Conservation (phyloP, 495 filamentous ascomycete genomes). For the Bombardia bombarda region DNA sequence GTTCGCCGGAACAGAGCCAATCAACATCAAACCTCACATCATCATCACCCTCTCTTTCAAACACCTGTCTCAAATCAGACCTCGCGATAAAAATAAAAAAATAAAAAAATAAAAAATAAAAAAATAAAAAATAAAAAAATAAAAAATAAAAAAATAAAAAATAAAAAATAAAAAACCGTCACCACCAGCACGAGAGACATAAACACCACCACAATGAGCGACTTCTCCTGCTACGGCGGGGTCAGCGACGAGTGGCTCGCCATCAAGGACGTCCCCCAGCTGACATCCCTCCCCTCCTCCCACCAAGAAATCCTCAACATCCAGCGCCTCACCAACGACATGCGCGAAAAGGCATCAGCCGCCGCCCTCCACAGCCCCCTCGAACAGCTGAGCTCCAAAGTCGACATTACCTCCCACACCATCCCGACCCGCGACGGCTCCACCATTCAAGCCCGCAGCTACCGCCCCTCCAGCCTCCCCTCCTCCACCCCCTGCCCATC, state of each 20-base stretch:
- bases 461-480: conserved; percentile 36
- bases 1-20: too few species aligned
- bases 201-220: conserved; percentile 32
- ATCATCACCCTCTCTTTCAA: too few species aligned
- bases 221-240: conserved; percentile 32
- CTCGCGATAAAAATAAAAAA: too few species aligned
- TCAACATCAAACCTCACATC: too few species aligned
- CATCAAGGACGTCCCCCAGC: conserved; percentile 18
- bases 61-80: too few species aligned
- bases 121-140: too few species aligned
- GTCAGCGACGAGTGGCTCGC: conserved; percentile 36
- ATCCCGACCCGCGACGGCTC: conserved; percentile 35
- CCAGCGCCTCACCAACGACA: conserved; percentile 23
- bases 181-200: too few species aligned
- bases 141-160: too few species aligned
- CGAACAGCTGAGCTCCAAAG: conserved; percentile 18
- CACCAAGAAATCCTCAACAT: conserved; percentile 7
- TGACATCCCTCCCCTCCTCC: conserved; percentile 14
- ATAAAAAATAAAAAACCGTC: too few species aligned
- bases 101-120: too few species aligned
- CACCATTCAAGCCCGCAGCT: conserved; percentile 34
- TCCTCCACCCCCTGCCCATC: conserved; percentile 37
- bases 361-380: conserved; percentile 25
- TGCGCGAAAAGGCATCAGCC: conserved; percentile 19
- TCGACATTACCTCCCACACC: conserved; percentile 24